Evolutionary conservation across 1,284 basidiomycete genomes (phyloP), one percentile per base, ranked within the genome.

Genomic region (Ganoderma resinaceum): DNA sequence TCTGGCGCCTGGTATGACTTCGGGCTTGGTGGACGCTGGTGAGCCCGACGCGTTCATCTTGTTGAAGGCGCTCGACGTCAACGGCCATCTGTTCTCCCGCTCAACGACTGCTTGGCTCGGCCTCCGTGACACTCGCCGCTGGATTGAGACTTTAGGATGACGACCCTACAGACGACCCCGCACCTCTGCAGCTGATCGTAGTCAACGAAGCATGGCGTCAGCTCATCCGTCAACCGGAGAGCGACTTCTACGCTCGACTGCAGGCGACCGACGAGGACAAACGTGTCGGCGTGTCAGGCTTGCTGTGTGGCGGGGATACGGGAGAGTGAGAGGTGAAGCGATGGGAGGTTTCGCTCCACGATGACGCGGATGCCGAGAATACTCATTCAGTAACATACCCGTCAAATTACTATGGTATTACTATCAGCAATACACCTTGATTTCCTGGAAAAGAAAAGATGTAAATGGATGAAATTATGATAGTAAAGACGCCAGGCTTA

Each of bases 201-300:
- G 29, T 74, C 57, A 74, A 74, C 66, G 73, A 74, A 20, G 49
- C 73, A 2, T 72, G 73, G 71, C 66, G 70, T 1, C 65, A 69
- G 57, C 18, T 67, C 5, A 38, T 63, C 1, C 61, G 64, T 0
- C 57, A 11, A 2, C 62, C 68, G 0, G 73, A 72, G 60, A 37
- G 12, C 1, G 31, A 26, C 1, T 70, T 70, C 67, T 72, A 73
- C 40, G 20, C 61, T 9, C 66, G 70, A 0, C 62, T 72, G 3
- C 6, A 38, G 31, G 4, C 26, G 38, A 63, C 68, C 14, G 61
- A 61, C 0, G 26, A 63, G 0, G 59, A 52, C 5, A 58, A 62
- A 1, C 42, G 64, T 2, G 20, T 38, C 3, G 70, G 70, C 0
- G 33, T 72, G 2, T 57, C 70, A 0, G 5, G 26, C 0, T 31